Percentiles rank a stretch among this genome's conserved stretches.
Evolutionary conservation across 2,329 filamentous ascomycete genomes (phyloP).

Genomic region (Aaosphaeria arxii): DNA sequence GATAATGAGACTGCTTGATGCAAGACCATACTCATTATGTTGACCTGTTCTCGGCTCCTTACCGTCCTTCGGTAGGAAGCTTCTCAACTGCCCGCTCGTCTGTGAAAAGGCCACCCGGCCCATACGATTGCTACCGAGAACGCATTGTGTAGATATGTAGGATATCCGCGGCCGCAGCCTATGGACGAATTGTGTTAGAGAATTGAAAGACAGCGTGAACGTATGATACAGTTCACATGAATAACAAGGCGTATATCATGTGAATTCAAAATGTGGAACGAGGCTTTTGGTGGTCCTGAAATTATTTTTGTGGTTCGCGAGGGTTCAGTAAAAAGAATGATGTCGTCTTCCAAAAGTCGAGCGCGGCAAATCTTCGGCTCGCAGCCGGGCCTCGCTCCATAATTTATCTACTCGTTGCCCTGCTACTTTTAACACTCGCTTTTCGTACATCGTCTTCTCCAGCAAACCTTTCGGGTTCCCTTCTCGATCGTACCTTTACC

Average conservation of each 20-base stretch:
- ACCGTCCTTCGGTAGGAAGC: conserved; percentile 6
- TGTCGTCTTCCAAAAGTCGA: no score
- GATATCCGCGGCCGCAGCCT: conserved; percentile 48
- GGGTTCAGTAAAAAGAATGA: no score
- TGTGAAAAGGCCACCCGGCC: conserved; percentile 44
- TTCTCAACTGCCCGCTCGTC: conserved; percentile 15
- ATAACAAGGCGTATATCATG: not conserved
- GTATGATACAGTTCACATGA: conserved; percentile 1
- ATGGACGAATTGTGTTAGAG: conserved; percentile 35
- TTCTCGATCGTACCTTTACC: no score
- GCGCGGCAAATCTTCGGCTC: conserved; percentile 9
- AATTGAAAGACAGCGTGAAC: conserved; percentile 46
- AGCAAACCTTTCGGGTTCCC: no score
- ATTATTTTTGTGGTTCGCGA: no score
- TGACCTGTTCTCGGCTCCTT: not conserved
- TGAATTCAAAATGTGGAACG: no score
- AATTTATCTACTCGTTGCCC: not conserved
- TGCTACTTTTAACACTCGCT: no score
- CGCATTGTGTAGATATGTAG: conserved; percentile 38
- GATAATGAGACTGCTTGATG: no score
- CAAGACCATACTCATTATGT: no score
- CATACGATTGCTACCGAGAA: conserved; percentile 38
- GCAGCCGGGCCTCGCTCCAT: not conserved
- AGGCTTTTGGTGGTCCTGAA: no score
- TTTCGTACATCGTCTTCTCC: no score